Evolutionary conservation across 2,329 filamentous ascomycete genomes (phyloP).

Genomic region (Calonectria pteridis): DNA sequence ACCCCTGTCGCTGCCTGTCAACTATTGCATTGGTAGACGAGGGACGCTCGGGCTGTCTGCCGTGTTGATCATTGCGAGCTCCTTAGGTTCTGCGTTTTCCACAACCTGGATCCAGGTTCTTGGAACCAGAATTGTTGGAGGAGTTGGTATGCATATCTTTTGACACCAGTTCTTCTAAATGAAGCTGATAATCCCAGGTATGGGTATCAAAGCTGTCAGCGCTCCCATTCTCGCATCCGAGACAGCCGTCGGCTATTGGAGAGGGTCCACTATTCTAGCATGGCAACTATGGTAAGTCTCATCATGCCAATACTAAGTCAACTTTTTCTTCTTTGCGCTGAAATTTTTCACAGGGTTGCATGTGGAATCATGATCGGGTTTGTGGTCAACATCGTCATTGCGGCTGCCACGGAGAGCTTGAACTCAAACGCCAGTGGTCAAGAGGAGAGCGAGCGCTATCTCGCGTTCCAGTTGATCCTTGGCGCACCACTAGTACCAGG

Average conservation of each 20-base stretch:
- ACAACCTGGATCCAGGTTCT: slow-evolving; percentile 48
- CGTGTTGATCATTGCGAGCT: slow-evolving; percentile 53
- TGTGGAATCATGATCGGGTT: slow-evolving; percentile 44
- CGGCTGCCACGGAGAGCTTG: slow-evolving; percentile 15
- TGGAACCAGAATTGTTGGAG: slow-evolving; percentile 42
- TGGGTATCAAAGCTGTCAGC: slow-evolving; percentile 63
- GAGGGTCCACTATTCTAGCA: slow-evolving; percentile 60
- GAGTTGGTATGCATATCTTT: slow-evolving; percentile 25
- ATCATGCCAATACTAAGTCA: slow-evolving; percentile 25
- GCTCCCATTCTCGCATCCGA: slow-evolving; percentile 61
- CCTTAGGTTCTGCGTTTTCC: slow-evolving; percentile 50
- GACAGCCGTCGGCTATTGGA: slow-evolving; percentile 61
- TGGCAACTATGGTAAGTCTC: slow-evolving; percentile 59
- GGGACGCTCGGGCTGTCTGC: slow-evolving; percentile 55
- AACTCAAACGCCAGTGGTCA: neutral
- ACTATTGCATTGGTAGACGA: slow-evolving; percentile 53
- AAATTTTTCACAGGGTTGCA: slow-evolving; percentile 33
- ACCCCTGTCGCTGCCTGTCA: slow-evolving; percentile 52
- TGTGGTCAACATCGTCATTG: slow-evolving; percentile 36
- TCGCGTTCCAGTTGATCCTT: slow-evolving; percentile 48
- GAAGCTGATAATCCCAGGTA: slow-evolving; percentile 44
- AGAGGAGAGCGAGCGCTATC: neutral
- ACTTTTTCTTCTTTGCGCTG: slow-evolving; percentile 45
- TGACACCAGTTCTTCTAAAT: neutral
- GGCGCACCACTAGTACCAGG: slow-evolving; percentile 52